A percentile compares a stretch with the other conserved stretches of the same genome.
Conservation (phyloP, 192 early-diverging fungal genomes). For the Glomus cerebriforme region DNA sequence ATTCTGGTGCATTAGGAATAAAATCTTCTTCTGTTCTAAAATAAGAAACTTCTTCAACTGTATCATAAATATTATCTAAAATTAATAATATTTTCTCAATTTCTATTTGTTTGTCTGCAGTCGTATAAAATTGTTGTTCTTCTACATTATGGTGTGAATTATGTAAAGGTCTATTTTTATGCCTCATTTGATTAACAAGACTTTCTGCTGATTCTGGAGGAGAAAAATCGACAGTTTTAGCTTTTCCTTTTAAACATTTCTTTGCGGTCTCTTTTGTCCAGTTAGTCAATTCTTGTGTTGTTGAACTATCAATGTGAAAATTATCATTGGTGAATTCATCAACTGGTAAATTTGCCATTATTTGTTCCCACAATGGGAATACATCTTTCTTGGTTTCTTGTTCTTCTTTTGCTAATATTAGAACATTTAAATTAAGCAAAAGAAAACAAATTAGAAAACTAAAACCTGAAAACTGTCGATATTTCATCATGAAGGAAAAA, state of each 20-base stretch:
- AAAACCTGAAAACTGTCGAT: not conserved
- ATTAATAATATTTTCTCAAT: not conserved
- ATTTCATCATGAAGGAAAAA: too few species aligned
- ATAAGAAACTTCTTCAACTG: slow-evolving; percentile 9
- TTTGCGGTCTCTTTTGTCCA: not conserved
- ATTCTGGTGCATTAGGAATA: not conserved
- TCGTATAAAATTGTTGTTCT: not conserved
- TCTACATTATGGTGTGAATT: not conserved
- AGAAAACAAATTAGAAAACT: not conserved
- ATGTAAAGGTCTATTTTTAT: not conserved
- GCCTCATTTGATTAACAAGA: not conserved
- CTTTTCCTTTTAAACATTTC: not conserved
- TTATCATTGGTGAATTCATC: not conserved
- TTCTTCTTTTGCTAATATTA: not conserved
- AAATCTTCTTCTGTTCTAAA: slow-evolving; percentile 23
- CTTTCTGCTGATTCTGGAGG: not conserved
- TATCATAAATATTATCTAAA: slow-evolving; percentile 24
- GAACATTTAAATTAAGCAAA: not conserved
- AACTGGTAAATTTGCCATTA: not conserved
- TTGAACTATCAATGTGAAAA: not conserved
- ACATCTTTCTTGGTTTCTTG: not conserved
- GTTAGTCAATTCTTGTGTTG: not conserved
- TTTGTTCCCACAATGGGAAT: not conserved
- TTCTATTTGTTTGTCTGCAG: slow-evolving; percentile 18
- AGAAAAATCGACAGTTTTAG: not conserved